These are phyloP conservation scores for Gastrolobium villosum DNA, from an alignment of 306 rosid genomes.

Conservation along the genomic window DNA sequence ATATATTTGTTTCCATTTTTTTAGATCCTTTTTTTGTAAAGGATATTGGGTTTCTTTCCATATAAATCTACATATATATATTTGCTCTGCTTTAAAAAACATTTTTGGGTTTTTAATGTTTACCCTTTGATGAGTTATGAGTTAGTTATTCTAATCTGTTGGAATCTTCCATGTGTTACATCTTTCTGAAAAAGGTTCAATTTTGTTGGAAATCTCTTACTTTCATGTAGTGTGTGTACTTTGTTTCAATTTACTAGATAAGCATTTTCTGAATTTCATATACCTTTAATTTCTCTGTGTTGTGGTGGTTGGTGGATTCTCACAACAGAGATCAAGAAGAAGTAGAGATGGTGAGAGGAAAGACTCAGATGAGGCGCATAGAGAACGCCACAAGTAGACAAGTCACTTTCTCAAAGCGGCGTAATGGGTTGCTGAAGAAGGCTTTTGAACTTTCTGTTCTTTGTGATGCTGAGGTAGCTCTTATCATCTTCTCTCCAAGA, in stretches of 20 bases:
- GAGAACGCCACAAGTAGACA: slow-evolving; percentile 86
- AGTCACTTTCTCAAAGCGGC: slow-evolving; percentile 81
- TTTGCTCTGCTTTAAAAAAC: not conserved
- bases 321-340: not conserved
- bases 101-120: not conserved
- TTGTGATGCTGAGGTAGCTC: slow-evolving; percentile 71
- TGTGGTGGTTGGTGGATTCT: not conserved
- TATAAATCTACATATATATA: not conserved
- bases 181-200: slow-evolving; percentile 13
- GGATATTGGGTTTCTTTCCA: slow-evolving; percentile 7
- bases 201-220: slow-evolving; percentile 20
- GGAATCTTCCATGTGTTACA: slow-evolving; percentile 32
- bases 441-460: slow-evolving; percentile 90
- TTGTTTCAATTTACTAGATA: not conserved
- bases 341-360: slow-evolving; percentile 83
- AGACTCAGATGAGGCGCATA: slow-evolving; percentile 83
- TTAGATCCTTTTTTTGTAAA: slow-evolving; percentile 31
- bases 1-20: not conserved
- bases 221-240: too few relatives aligned
- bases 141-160: not conserved
- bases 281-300: not conserved
- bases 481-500: slow-evolving; percentile 57
- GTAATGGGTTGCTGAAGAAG: slow-evolving; percentile 83
- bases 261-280: not conserved
- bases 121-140: slow-evolving; percentile 16